A percentile compares a stretch with the other conserved stretches of the same genome.
phyloP scores from a whole-genome alignment of 2,329 filamentous ascomycete genomes.

The Arthrobotrys pseudoclavata region DNA sequence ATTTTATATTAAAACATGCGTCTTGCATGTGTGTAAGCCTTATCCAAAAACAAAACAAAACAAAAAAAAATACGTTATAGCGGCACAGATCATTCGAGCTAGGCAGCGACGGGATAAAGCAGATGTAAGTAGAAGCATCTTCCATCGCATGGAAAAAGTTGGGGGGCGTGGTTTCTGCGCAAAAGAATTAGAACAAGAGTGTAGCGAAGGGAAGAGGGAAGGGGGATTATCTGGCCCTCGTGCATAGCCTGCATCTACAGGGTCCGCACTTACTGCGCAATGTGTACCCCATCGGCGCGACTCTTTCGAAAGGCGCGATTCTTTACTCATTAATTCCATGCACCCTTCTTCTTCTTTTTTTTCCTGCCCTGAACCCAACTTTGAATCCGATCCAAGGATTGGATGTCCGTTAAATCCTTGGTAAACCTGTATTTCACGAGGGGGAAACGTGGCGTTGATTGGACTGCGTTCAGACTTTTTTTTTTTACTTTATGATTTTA shows the following conservation, averaged over 20 bases:
- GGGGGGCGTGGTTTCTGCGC: conserved; percentile 9
- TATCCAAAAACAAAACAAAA: neutral
- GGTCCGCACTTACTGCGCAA: neutral
- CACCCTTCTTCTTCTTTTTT: neutral
- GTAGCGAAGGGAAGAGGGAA: conserved; percentile 2
- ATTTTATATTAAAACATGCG: conserved; percentile 23
- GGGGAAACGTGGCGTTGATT: conserved; percentile 38
- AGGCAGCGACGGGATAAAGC: conserved; percentile 25
- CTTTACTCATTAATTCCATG: conserved; percentile 13
- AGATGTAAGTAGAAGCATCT: neutral
- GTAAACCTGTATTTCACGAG: conserved; percentile 32
- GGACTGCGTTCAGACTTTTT: conserved; percentile 15
- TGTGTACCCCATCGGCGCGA: conserved; percentile 22
- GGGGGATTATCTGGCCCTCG: conserved; percentile 18
- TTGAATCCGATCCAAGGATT: conserved; percentile 18
- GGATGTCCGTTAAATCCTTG: conserved; percentile 14
- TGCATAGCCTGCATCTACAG: conserved; percentile 25
- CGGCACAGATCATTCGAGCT: conserved; percentile 3
- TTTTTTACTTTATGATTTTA: neutral
- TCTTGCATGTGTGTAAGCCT: conserved; percentile 15
- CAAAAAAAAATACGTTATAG: neutral
- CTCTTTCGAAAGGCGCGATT: conserved; percentile 22
- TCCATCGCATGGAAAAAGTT: conserved; percentile 6
- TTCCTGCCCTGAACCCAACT: neutral
- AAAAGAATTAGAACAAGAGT: conserved; percentile 1